Evolutionary conservation across 805 yeast species (phyloP), one percentile per base, ranked within the genome.

Genomic region (Starmerella apis): DNA sequence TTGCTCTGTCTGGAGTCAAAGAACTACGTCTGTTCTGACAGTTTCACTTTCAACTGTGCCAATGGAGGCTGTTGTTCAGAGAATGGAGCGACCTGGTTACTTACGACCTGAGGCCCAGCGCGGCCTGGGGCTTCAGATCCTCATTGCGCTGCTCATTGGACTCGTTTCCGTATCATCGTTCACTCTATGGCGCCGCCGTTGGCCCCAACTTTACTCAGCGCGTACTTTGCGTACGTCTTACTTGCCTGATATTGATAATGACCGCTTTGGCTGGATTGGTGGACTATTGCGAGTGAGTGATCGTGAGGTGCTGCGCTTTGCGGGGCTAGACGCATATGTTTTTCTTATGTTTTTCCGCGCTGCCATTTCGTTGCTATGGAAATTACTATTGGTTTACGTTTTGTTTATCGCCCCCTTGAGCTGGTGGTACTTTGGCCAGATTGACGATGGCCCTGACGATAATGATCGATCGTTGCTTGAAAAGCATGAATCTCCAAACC

Each of bases 251-350:
- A 68, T 85, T 18, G 57, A 68, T 33, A 23, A 22, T 13, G 72
- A 85, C 2, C 63, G 83, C 11, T 82, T 87, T 59, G 87, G 88
- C 2, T 90, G 97, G 96, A 71, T 88, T 8, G 76, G 80, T 0
- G 76, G 79, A 0, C 68, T 90, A 13, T 76, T 76, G 61, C 65
- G 65, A 11, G 79, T 88, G 18, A 71, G 74, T 23, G 97, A 90
- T 58, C 72, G 76, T 14, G 87, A 86, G 51, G 76, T 92, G 2
- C 71, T 90, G 46, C 90, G 86, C 53, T 82, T 81, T 60, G 95
- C 96, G 2, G 98, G 98, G 0, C 67, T 90, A 39, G 98, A 90
- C 68, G 96, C 96, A 0, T 87, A 77, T 67, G 97, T 92, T 43
- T 90, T 85, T 61, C 67, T 90, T 28, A 87, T 87, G 3, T 88